These are phyloP conservation scores for Eimeria sp. DNA, from an alignment of 169 alveolate genomes.

Conservation along the genomic window DNA sequence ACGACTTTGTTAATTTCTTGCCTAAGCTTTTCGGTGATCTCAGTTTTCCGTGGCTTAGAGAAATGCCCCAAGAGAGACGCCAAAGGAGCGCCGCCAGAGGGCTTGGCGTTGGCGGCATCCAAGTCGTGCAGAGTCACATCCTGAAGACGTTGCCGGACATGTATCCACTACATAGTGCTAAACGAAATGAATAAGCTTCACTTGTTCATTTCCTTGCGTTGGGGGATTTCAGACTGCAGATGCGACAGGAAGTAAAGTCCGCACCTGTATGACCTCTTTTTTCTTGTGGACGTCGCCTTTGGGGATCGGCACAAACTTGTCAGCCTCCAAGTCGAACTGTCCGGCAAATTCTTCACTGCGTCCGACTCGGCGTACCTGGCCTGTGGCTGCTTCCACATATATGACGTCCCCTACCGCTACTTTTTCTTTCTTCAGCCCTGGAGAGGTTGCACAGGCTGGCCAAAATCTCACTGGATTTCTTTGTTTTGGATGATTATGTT, in stretches of 20 bases:
- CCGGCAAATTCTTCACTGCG: constrained; percentile 99
- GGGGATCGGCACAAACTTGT: constrained; percentile 99
- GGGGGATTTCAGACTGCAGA: not conserved
- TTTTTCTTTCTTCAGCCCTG: constrained; percentile 98
- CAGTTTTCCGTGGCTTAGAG: constrained; percentile 99
- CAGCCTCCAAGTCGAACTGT: constrained; percentile 99
- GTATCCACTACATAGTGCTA: not conserved
- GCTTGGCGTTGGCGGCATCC: constrained; percentile 99
- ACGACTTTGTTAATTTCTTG: constrained; percentile 99
- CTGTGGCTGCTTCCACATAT: constrained; percentile 99
- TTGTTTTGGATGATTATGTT: not conserved
- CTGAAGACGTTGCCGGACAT: constrained; percentile 85
- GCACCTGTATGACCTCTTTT: constrained; percentile 97
- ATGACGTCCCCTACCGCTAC: constrained; percentile 90
- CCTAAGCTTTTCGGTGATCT: constrained; percentile 99
- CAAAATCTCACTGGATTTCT: not conserved
- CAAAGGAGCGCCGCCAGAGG: constrained; percentile 98
- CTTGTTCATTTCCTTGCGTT: too few species aligned
- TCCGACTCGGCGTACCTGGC: constrained; percentile 99
- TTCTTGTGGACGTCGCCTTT: constrained; percentile 99
- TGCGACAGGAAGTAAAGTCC: not conserved
- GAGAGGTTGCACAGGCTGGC: not conserved
- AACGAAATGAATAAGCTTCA: not conserved
- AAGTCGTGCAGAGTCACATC: constrained; percentile 99
- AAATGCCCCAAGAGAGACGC: constrained; percentile 98